These are phyloP conservation scores for Ilyonectria sp. DNA, from an alignment of 2,329 filamentous ascomycete genomes.

Conservation along the genomic window DNA sequence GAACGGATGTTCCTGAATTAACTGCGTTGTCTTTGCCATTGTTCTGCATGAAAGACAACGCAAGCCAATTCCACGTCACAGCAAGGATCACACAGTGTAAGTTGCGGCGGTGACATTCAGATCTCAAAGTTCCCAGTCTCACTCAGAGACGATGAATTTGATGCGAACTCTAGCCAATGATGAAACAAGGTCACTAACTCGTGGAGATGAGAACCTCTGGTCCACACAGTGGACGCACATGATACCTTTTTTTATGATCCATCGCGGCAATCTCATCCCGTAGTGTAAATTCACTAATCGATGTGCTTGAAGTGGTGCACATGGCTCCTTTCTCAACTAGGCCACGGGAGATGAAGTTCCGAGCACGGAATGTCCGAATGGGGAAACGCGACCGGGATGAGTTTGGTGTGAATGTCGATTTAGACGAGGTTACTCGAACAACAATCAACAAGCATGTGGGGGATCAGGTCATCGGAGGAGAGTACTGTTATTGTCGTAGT, in stretches of 20 bases:
- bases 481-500: too few species aligned
- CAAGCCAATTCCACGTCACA: neutral
- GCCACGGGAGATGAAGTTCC: neutral
- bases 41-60: neutral
- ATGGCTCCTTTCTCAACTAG: neutral
- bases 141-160: neutral
- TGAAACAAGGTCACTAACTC: neutral
- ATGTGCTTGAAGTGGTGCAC: neutral
- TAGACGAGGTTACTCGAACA: neutral
- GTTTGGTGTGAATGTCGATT: constrained; percentile 4
- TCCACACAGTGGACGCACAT: neutral
- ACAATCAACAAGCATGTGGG: constrained; percentile 8
- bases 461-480: constrained; percentile 9
- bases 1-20: neutral
- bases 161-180: neutral
- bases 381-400: constrained; percentile 11
- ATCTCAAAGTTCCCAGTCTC: neutral
- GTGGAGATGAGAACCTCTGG: neutral
- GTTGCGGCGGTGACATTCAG: too few species aligned
- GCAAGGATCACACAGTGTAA: neutral
- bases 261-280: neutral
- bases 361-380: neutral
- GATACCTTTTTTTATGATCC: neutral
- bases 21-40: neutral
- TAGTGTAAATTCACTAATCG: neutral